These are phyloP conservation scores for Zelonia costaricensis DNA, from an alignment of 208 protist species.

Conservation along the genomic window DNA sequence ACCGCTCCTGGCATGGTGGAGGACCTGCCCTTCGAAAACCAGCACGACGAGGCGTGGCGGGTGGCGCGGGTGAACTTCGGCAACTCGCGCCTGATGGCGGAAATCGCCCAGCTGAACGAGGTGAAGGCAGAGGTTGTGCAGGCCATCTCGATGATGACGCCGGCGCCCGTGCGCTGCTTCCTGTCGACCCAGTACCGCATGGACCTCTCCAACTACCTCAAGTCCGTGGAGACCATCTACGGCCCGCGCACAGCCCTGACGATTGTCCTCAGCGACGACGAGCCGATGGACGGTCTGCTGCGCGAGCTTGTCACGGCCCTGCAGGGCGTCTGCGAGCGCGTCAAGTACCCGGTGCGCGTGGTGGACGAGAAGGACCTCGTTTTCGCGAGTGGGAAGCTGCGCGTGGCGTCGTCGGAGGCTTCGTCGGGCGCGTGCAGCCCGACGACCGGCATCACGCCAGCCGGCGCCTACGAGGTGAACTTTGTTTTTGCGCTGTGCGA, in stretches of 20 bases:
- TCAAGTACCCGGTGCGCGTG: constrained; percentile 58
- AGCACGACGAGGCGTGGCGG: constrained; percentile 62
- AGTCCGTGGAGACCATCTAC: constrained; percentile 43
- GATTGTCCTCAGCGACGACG: constrained; percentile 35
- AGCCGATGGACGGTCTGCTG: constrained; percentile 30
- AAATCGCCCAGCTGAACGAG: constrained; percentile 26
- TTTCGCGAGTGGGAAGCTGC: constrained; percentile 45
- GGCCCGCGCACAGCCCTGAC: constrained; percentile 64
- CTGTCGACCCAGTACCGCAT: constrained; percentile 34
- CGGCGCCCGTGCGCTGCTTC: constrained; percentile 31
- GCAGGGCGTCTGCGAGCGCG: constrained; percentile 38
- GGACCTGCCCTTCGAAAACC: constrained; percentile 24
- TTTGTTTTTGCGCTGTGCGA: constrained; percentile 59
- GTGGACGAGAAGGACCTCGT: constrained; percentile 49
- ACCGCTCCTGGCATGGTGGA: constrained; percentile 1
- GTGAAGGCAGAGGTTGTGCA: constrained; percentile 12
- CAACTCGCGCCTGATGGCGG: constrained; percentile 38
- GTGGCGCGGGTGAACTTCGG: constrained; percentile 48
- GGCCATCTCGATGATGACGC: constrained; percentile 19
- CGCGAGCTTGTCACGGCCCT: constrained; percentile 40
- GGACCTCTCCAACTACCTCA: constrained; percentile 60
- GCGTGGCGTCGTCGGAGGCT: constrained; percentile 9
- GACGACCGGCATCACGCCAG: constrained; percentile 6
- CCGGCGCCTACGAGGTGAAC: constrained; percentile 40
- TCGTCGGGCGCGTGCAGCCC: constrained; percentile 17